Conservation (phyloP, 345 rosid genomes). For the Acer yangbiense region DNA sequence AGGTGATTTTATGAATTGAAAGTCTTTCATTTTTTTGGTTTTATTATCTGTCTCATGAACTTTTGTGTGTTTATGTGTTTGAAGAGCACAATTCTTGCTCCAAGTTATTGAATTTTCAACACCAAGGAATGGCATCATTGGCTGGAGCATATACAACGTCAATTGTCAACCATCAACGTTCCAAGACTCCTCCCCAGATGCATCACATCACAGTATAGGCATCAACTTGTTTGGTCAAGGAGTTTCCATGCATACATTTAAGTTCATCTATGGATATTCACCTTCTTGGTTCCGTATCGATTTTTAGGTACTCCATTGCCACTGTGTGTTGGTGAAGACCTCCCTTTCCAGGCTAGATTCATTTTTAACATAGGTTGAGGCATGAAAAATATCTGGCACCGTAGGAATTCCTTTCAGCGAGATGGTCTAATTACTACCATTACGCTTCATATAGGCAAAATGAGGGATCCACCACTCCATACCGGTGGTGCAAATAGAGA, state of each 20-base stretch:
- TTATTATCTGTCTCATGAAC: background rate
- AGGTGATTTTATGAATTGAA: background rate
- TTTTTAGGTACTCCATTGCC: background rate
- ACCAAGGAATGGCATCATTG: constrained; percentile 52
- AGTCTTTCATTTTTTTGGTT: background rate
- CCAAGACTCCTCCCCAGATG: constrained; percentile 31
- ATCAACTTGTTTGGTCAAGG: too few relatives aligned
- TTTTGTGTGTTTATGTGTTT: constrained; percentile 6
- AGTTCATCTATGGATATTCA: background rate
- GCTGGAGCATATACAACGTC: constrained; percentile 33
- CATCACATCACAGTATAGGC: too few relatives aligned
- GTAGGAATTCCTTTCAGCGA: too few relatives aligned
- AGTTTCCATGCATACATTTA: background rate
- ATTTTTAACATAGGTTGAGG: too few relatives aligned
- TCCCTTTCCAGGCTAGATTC: too few relatives aligned
- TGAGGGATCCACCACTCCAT: too few relatives aligned
- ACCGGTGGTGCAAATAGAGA: background rate
- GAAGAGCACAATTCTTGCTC: constrained; percentile 10
- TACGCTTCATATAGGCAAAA: too few relatives aligned
- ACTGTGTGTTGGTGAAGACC: background rate
- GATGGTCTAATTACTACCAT: too few relatives aligned
- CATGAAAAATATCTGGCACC: too few relatives aligned
- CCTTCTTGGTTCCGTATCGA: background rate
- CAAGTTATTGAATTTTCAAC: constrained; percentile 25
- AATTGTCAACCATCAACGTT: constrained; percentile 16